phyloP scores from a whole-genome alignment of 23 red algal species.

The Gracilaria vermiculophylla region DNA sequence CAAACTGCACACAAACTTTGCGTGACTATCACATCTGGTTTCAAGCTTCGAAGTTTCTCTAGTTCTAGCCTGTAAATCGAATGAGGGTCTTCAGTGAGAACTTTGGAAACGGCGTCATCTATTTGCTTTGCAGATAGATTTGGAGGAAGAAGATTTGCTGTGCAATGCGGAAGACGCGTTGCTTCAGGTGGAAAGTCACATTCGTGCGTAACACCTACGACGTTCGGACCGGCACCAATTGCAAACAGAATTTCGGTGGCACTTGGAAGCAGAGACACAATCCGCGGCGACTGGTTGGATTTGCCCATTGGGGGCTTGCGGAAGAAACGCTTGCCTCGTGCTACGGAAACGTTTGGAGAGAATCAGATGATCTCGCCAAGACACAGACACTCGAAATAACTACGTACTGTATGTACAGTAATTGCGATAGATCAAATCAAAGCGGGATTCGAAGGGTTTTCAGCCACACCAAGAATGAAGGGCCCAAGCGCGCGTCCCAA shows the following conservation, averaged over 20 bases:
- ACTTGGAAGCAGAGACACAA: slow-evolving; percentile 63
- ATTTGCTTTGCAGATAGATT: slow-evolving; percentile 38
- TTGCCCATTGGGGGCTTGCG: too few species aligned
- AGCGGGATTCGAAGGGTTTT: too few species aligned
- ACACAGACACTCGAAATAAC: too few species aligned
- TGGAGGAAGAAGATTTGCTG: slow-evolving; percentile 36
- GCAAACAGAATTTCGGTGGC: slow-evolving; percentile 64
- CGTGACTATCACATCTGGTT: slow-evolving; percentile 57
- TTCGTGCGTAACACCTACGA: slow-evolving; percentile 64
- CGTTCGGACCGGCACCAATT: slow-evolving; percentile 19
- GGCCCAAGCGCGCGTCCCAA: too few species aligned
- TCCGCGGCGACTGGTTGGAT: not conserved
- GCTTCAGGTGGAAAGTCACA: slow-evolving; percentile 60
- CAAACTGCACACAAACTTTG: slow-evolving; percentile 65
- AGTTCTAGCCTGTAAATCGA: slow-evolving; percentile 41
- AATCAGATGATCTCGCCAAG: too few species aligned
- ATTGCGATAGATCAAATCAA: too few species aligned
- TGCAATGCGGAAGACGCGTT: slow-evolving; percentile 26
- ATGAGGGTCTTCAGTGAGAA: slow-evolving; percentile 32
- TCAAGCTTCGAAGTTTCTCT: slow-evolving; percentile 20
- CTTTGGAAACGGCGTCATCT: slow-evolving; percentile 35
- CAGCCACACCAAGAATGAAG: too few species aligned
- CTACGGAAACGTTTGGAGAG: too few species aligned
- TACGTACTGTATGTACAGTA: too few species aligned
- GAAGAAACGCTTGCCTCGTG: too few species aligned